Conservation (phyloP, 208 protist species). For the Trypanosoma melophagium region DNA sequence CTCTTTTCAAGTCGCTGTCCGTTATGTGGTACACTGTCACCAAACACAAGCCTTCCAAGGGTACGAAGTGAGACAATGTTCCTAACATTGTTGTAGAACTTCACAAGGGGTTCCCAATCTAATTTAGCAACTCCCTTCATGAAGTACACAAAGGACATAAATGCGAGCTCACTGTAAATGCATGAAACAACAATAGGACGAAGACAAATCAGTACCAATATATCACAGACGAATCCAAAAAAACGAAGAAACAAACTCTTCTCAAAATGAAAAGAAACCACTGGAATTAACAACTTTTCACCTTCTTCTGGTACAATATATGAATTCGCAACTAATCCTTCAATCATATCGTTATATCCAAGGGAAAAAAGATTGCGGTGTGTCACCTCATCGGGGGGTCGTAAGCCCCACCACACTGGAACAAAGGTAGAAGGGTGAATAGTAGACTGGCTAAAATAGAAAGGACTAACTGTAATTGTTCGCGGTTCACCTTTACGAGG, state of each 20-base stretch:
- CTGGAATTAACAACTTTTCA: constrained; percentile 39
- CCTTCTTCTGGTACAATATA: constrained; percentile 32
- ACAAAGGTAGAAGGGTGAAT: constrained; percentile 67
- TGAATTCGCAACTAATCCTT: constrained; percentile 49
- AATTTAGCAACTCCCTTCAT: constrained; percentile 22
- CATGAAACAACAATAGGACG: constrained; percentile 43
- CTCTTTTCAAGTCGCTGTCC: constrained; percentile 43
- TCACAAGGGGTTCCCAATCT: constrained; percentile 26
- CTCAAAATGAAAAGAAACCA: constrained; percentile 40
- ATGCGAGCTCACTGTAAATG: constrained; percentile 64
- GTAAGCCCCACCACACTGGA: constrained; percentile 75
- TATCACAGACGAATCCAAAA: constrained; percentile 43
- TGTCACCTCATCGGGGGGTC: constrained; percentile 44
- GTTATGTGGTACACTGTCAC: constrained; percentile 44
- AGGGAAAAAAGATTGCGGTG: constrained; percentile 70
- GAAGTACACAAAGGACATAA: constrained; percentile 37
- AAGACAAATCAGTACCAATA: constrained; percentile 54
- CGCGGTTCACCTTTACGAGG: constrained; percentile 57
- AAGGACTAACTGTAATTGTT: constrained; percentile 70
- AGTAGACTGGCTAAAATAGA: constrained; percentile 75
- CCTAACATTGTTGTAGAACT: constrained; percentile 48
- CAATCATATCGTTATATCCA: constrained; percentile 84
- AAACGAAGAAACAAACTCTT: constrained; percentile 33
- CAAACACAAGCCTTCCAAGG: constrained; percentile 52
- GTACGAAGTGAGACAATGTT: constrained; percentile 56